Conservation (phyloP, 1,284 basidiomycete species). For the Porogramme epimiltina region DNA sequence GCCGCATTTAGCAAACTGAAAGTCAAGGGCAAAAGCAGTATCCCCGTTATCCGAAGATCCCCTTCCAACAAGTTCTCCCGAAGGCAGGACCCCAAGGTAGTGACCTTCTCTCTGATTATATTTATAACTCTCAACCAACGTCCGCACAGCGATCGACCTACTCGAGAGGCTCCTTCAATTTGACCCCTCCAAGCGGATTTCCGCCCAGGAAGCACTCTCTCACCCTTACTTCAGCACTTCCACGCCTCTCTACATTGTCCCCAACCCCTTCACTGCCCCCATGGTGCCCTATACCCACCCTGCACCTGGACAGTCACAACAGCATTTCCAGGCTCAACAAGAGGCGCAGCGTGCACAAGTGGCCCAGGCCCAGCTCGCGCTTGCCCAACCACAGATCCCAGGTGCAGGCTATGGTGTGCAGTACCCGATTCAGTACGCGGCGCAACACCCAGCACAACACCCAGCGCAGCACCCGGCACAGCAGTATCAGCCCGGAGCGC, state of each 20-base stretch:
- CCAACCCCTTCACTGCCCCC: conserved; percentile 49
- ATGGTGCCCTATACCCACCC: conserved; percentile 75
- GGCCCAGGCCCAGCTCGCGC: conserved; percentile 33
- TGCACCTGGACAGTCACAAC: conserved; percentile 40
- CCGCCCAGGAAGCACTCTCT: conserved; percentile 88
- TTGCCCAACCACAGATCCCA: conserved; percentile 39
- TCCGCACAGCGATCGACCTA: conserved; percentile 79
- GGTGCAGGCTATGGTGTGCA: conserved; percentile 34
- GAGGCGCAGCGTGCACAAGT: conserved; percentile 39
- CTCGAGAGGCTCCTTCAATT: conserved; percentile 96
- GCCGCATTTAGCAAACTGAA: conserved; percentile 69
- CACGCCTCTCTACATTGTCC: conserved; percentile 44
- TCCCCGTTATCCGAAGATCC: conserved; percentile 90
- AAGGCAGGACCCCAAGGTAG: conserved; percentile 91
- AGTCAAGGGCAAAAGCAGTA: conserved; percentile 81
- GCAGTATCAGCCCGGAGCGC: conserved; percentile 1
- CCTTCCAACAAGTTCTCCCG: conserved; percentile 87
- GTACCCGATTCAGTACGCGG: conserved; percentile 28
- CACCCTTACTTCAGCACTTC: conserved; percentile 90
- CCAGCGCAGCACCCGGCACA: conserved; percentile 28
- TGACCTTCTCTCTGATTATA: conserved; percentile 12
- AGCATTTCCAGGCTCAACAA: conserved; percentile 43
- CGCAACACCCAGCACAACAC: conserved; percentile 1
- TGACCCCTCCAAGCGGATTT: conserved; percentile 91
- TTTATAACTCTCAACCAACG: conserved; percentile 9